These are phyloP conservation scores for Hsuehochloa calcarea DNA, from an alignment of 176 grass and related monocot species.

Conservation along the genomic window DNA sequence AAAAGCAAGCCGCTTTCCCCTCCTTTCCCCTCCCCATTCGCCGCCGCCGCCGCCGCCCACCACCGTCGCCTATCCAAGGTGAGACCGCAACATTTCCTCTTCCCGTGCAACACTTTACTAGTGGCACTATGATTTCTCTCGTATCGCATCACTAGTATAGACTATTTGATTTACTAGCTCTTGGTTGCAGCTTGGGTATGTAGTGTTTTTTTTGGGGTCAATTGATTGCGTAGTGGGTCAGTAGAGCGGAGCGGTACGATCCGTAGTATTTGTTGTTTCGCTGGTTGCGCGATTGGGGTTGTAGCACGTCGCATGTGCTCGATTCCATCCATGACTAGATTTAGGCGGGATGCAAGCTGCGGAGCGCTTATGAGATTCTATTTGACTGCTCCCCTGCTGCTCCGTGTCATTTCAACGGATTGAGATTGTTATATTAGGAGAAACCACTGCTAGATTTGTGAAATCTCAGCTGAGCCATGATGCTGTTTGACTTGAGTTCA, in stretches of 20 bases:
- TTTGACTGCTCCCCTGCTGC: not conserved
- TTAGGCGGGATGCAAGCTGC: not conserved
- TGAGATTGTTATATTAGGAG: not conserved
- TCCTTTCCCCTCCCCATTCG: not conserved
- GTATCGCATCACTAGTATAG: not conserved
- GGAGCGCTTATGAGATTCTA: not conserved
- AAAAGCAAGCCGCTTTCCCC: not conserved
- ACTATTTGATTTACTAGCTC: not conserved
- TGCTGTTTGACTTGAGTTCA: not conserved
- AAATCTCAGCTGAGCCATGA: not conserved
- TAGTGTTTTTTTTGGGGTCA: not conserved
- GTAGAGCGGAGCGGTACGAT: not conserved
- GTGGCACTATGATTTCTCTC: not conserved
- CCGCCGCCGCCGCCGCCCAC: not conserved
- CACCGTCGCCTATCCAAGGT: constrained; percentile 18
- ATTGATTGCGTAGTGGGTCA: not conserved
- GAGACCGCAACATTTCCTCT: not conserved
- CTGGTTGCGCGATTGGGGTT: not conserved
- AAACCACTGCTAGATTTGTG: not conserved
- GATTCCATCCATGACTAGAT: constrained; percentile 9
- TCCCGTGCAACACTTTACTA: not conserved
- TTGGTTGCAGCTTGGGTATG: not conserved
- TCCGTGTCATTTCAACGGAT: not conserved
- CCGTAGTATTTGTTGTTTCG: not conserved
- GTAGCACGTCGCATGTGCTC: not conserved